A percentile compares a stretch with the other conserved stretches of the same genome.
Evolutionary conservation across 306 rosid genomes (phyloP).

Genomic region (Alnus rubra): DNA sequence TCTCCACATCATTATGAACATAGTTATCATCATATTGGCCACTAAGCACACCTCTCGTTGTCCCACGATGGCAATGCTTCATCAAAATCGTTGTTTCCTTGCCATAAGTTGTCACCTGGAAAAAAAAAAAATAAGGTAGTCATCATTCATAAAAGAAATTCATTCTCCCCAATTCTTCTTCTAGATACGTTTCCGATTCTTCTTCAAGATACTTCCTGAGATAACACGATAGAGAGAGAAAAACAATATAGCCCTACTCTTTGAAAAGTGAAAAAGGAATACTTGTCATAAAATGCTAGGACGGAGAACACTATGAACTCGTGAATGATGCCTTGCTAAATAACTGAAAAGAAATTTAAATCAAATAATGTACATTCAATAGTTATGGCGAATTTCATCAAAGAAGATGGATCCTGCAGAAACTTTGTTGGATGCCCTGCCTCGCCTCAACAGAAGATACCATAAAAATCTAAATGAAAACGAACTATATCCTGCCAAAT

Average conservation of each 20-base stretch:
- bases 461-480: conserved; percentile 1
- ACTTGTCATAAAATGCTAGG: background rate
- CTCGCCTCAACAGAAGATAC: background rate
- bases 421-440: background rate
- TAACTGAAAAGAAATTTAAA: background rate
- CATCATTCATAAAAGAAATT: background rate
- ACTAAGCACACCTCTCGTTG: conserved; percentile 17
- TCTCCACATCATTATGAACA: conserved; percentile 11
- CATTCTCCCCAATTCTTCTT: background rate
- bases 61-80: conserved; percentile 29
- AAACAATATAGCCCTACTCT: background rate
- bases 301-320: background rate
- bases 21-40: conserved; percentile 9
- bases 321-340: background rate
- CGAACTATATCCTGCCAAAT: background rate
- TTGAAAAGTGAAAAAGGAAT: background rate
- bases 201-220: background rate
- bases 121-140: background rate
- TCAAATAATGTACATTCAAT: background rate
- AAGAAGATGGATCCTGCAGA: background rate
- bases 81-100: conserved; percentile 14
- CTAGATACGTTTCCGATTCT: background rate
- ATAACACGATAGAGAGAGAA: background rate
- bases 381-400: background rate
- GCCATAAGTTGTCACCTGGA: conserved; percentile 18